Evolutionary conservation across 176 grass and related monocot genomes (phyloP).

Genomic region (Carex scoparia): DNA sequence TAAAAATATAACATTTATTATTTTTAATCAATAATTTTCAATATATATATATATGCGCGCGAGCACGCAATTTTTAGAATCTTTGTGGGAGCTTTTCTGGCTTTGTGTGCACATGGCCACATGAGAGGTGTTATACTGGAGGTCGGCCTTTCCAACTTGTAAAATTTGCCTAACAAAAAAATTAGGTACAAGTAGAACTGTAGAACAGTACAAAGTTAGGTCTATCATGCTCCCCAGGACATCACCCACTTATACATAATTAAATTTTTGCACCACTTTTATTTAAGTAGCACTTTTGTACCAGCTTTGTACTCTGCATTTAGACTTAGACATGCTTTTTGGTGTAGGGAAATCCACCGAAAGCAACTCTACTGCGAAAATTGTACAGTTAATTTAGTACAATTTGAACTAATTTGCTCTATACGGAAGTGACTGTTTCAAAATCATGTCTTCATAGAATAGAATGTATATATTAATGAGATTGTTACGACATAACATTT

Average conservation of each 20-base stretch:
- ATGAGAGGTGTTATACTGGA: neutral
- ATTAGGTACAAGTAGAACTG: constrained; percentile 22
- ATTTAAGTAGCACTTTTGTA: neutral
- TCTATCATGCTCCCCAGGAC: constrained; percentile 1
- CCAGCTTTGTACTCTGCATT: neutral
- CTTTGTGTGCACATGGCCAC: neutral
- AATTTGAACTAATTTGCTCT: neutral
- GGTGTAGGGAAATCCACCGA: neutral
- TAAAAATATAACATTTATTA: no score
- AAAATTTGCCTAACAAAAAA: constrained; percentile 3
- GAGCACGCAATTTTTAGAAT: no score
- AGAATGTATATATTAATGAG: neutral
- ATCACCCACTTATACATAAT: neutral
- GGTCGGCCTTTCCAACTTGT: constrained; percentile 16
- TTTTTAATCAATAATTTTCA: no score
- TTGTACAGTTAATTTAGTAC: neutral
- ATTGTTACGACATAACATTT: neutral
- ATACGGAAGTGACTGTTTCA: neutral
- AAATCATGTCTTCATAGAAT: neutral
- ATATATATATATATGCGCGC: no score
- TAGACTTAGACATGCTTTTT: neutral
- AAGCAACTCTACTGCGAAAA: neutral
- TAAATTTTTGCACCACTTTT: neutral
- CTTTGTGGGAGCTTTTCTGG: neutral
- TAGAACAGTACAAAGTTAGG: constrained; percentile 17